phyloP scores from a whole-genome alignment of 352 stramenopile species.

The Pythium coloratum region DNA sequence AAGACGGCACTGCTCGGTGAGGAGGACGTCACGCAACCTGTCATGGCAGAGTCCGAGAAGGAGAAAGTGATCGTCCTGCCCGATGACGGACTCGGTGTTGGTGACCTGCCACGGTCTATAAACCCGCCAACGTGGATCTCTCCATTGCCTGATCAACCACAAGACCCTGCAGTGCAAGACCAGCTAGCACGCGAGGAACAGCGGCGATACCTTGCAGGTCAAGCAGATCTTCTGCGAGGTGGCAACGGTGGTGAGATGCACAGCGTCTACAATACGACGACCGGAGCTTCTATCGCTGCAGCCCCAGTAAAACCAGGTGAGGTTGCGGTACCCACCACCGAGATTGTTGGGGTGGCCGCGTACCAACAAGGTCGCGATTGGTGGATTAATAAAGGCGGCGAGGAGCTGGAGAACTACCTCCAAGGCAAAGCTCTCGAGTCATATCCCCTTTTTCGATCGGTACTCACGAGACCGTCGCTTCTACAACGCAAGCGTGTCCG shows the following conservation, averaged over 20 bases:
- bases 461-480: conserved; percentile 57
- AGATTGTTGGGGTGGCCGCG: conserved; percentile 27
- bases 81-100: conserved; percentile 69
- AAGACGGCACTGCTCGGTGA: conserved; percentile 3
- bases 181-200: conserved; percentile 45
- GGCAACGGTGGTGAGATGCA: neutral
- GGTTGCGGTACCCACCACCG: neutral
- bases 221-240: conserved; percentile 39
- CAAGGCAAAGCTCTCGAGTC: conserved; percentile 70
- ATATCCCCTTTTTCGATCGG: conserved; percentile 65
- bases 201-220: conserved; percentile 52
- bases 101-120: conserved; percentile 17
- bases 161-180: conserved; percentile 56
- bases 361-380: conserved; percentile 69
- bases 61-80: conserved; percentile 21
- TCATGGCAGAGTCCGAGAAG: neutral
- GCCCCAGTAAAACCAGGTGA: neutral
- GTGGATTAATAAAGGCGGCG: conserved; percentile 68
- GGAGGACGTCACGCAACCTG: neutral
- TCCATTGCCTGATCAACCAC: neutral
- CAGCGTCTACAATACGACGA: conserved; percentile 4
- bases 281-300: neutral
- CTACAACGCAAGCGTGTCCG: conserved; percentile 51
- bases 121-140: conserved; percentile 3
- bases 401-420: conserved; percentile 82